Conservation (phyloP, 768 basidiomycete species). For the Trametopsis cervina region DNA sequence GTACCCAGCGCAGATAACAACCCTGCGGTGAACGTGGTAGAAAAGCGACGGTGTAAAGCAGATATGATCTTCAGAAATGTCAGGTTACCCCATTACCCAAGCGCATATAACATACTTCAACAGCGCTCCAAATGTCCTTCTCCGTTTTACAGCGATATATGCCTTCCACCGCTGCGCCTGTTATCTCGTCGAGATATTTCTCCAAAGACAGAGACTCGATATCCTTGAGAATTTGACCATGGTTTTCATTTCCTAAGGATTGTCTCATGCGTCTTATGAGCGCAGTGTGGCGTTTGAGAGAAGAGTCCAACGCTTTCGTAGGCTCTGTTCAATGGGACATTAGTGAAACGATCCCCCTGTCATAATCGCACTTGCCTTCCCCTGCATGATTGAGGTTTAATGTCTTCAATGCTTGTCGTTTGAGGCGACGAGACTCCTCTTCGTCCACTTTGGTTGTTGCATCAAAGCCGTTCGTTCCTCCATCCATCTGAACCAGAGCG, state of each 20-base stretch:
- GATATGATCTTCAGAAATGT: conserved; percentile 64
- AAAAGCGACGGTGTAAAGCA: conserved; percentile 81
- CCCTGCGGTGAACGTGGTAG: conserved; percentile 68
- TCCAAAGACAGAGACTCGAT: conserved; percentile 84
- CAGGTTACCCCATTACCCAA: conserved; percentile 1
- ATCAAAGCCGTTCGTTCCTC: not conserved
- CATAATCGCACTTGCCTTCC: conserved; percentile 37
- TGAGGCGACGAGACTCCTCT: conserved; percentile 44
- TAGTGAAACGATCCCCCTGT: not conserved
- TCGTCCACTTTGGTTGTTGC: conserved; percentile 35
- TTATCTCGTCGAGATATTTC: conserved; percentile 95
- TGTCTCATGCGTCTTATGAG: conserved; percentile 90
- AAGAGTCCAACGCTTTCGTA: conserved; percentile 76
- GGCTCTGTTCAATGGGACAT: conserved; percentile 47
- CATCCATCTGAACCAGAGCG: not conserved
- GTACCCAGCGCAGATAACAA: conserved; percentile 54
- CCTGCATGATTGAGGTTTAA: conserved; percentile 42
- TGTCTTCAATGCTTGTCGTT: conserved; percentile 52
- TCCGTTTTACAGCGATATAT: conserved; percentile 84
- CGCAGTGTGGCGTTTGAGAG: conserved; percentile 91
- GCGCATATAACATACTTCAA: conserved; percentile 58
- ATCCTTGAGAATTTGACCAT: conserved; percentile 87
- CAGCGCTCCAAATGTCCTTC: conserved; percentile 85
- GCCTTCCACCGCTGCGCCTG: conserved; percentile 81
- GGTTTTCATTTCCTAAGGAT: conserved; percentile 75